A percentile compares a stretch with the other conserved stretches of the same genome.
Conservation (phyloP, 2,329 filamentous ascomycete species). For the Phaeomoniella chlamydospora region DNA sequence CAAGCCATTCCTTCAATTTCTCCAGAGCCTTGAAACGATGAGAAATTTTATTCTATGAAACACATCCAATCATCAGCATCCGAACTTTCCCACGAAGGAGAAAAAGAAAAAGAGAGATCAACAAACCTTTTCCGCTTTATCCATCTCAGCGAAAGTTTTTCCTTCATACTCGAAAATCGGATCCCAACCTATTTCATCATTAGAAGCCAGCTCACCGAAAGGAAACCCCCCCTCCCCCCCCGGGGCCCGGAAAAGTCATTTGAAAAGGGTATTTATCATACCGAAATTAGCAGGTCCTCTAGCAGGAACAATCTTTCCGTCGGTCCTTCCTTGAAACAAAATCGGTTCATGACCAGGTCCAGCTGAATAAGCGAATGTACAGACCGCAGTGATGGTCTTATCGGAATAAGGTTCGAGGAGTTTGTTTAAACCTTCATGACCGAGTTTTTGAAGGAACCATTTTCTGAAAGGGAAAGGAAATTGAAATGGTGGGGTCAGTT, state of each 20-base stretch:
- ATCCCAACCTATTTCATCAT: constrained; percentile 64
- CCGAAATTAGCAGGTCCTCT: constrained; percentile 73
- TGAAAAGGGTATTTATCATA: constrained; percentile 32
- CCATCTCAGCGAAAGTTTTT: constrained; percentile 92
- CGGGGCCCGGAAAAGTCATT: no score
- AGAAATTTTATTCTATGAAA: constrained; percentile 62
- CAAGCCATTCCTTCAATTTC: constrained; percentile 74
- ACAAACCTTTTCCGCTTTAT: constrained; percentile 70
- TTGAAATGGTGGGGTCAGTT: not conserved
- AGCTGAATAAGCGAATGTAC: constrained; percentile 83
- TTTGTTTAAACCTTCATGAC: constrained; percentile 76
- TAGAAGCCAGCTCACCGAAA: no score
- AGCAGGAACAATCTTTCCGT: constrained; percentile 73
- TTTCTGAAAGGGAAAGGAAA: constrained; percentile 44
- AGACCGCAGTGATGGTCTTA: constrained; percentile 84
- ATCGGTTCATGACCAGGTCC: constrained; percentile 74
- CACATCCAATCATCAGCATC: constrained; percentile 1
- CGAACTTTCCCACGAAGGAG: constrained; percentile 7
- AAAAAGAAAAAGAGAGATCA: constrained; percentile 2
- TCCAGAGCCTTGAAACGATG: constrained; percentile 78
- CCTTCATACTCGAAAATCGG: constrained; percentile 90
- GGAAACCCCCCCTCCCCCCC: no score
- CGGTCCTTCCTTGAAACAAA: constrained; percentile 81
- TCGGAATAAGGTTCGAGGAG: constrained; percentile 78
- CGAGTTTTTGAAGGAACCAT: constrained; percentile 77